Evolutionary conservation across 805 yeast genomes (phyloP).

Genomic region (Debaryomyces castellii): DNA sequence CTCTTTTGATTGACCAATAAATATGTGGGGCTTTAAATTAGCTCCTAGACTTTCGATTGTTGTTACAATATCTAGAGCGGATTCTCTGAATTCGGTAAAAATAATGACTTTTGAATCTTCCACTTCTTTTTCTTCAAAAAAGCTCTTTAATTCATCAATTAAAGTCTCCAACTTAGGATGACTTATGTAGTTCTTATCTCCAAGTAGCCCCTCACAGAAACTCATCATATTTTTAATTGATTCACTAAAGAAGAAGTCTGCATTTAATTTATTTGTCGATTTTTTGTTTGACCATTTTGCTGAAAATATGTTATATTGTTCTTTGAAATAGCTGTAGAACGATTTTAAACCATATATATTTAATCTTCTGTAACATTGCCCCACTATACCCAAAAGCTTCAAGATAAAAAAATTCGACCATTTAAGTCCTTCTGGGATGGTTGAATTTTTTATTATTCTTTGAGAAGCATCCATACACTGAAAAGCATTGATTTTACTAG

Average conservation of each 20-base stretch:
- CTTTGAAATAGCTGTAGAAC: slow-evolving; percentile 65
- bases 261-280: slow-evolving; percentile 61
- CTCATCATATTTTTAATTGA: slow-evolving; percentile 45
- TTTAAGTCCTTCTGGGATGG: slow-evolving; percentile 64
- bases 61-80: slow-evolving; percentile 84
- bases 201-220: slow-evolving; percentile 44
- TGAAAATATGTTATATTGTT: slow-evolving; percentile 56
- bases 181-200: slow-evolving; percentile 30
- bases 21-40: slow-evolving; percentile 68
- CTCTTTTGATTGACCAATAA: slow-evolving; percentile 87
- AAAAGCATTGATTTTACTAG: slow-evolving; percentile 67
- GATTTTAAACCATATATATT: slow-evolving; percentile 81
- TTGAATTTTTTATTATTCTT: slow-evolving; percentile 51
- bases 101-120: slow-evolving; percentile 73
- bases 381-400: slow-evolving; percentile 65
- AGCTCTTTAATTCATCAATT: slow-evolving; percentile 54
- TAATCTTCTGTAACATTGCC: slow-evolving; percentile 66
- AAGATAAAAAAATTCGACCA: slow-evolving; percentile 69
- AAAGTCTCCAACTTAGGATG: slow-evolving; percentile 74
- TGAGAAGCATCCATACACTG: slow-evolving; percentile 69
- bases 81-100: slow-evolving; percentile 85
- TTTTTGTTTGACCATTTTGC: slow-evolving; percentile 57
- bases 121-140: slow-evolving; percentile 44
- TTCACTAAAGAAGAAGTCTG: slow-evolving; percentile 57
- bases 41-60: slow-evolving; percentile 43